Conservation (phyloP, 129 eudicot genomes). For the Glebionis coronaria region DNA sequence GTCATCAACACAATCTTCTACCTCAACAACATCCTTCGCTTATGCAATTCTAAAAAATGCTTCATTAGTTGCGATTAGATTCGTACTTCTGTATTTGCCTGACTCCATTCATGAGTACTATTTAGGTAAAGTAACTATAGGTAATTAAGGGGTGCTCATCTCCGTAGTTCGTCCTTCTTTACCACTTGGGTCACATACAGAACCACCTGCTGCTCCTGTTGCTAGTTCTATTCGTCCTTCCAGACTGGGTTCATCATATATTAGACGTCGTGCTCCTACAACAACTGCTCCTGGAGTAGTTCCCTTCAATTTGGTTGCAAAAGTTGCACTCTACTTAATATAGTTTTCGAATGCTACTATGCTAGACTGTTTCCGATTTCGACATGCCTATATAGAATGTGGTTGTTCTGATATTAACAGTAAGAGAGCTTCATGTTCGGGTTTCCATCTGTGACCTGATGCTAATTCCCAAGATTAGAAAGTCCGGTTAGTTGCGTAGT, state of each 20-base stretch:
- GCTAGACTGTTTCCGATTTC: no score
- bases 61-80: no score
- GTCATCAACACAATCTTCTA: no score
- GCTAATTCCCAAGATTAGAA: conserved; percentile 19
- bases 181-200: conserved; percentile 6
- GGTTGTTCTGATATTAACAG: background rate
- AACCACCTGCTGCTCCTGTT: background rate
- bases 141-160: no score
- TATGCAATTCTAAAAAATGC: no score
- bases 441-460: conserved; percentile 13
- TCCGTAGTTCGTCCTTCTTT: conserved; percentile 17
- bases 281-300: conserved; percentile 20
- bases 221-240: conserved; percentile 11
- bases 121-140: no score
- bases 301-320: conserved; percentile 8
- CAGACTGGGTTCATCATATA: conserved; percentile 2
- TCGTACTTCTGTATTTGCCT: no score
- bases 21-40: no score
- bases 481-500: conserved; percentile 27
- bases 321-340: no score
- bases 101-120: no score
- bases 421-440: conserved; percentile 8
- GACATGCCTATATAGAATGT: background rate
- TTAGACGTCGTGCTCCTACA: conserved; percentile 14
- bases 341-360: no score